Evolutionary conservation across 2,329 filamentous ascomycete genomes (phyloP).

Genomic region (Claviceps sorghi): DNA sequence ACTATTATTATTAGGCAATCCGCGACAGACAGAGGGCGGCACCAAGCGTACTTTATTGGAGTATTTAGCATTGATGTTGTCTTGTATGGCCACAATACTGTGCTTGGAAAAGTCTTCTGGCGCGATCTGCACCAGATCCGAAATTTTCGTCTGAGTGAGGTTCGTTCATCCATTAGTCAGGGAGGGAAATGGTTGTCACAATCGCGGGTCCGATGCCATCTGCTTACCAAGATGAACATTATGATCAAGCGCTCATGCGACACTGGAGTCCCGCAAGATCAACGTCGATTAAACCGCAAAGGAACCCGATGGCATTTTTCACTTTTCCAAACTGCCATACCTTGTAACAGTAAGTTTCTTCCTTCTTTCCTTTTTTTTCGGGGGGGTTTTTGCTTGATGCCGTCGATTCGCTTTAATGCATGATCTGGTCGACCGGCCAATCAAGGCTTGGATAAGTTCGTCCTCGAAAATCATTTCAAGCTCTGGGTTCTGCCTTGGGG

Average conservation of each 20-base stretch:
- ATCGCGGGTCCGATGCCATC: not conserved
- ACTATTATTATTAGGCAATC: no score
- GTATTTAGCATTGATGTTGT: conserved; percentile 95
- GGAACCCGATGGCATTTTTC: not conserved
- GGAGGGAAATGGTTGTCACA: not conserved
- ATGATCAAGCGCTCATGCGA: not conserved
- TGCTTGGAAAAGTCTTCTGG: conserved; percentile 78
- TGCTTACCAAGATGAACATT: conserved; percentile 38
- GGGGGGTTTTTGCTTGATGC: not conserved
- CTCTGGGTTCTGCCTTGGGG: not conserved
- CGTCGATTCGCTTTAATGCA: not conserved
- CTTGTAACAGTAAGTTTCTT: not conserved
- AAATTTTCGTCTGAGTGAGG: conserved; percentile 62
- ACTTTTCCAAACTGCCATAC: not conserved
- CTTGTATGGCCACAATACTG: conserved; percentile 74
- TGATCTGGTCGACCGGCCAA: not conserved
- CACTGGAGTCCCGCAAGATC: not conserved
- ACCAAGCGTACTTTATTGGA: conserved; percentile 57
- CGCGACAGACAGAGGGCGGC: not conserved
- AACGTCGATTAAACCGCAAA: not conserved
- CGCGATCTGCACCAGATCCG: conserved; percentile 84
- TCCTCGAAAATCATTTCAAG: not conserved
- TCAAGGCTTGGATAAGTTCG: not conserved
- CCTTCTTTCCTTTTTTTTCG: not conserved
- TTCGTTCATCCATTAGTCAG: not conserved